phyloP scores from a whole-genome alignment of 2,329 filamentous ascomycete species.

The Alternaria consortialis region DNA sequence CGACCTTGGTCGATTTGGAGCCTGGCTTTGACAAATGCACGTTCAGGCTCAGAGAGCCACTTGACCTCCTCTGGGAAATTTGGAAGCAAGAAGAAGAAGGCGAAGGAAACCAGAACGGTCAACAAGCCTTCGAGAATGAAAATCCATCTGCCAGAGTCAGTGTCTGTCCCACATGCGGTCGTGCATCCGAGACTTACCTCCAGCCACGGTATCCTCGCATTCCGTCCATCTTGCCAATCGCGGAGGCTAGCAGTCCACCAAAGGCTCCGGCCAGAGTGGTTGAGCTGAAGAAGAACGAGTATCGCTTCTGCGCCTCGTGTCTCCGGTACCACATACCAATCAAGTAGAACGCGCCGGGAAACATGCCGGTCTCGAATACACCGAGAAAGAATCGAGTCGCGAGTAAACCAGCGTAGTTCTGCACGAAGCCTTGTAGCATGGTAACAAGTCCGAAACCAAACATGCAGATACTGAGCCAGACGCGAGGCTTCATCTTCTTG shows the following conservation, averaged over 20 bases:
- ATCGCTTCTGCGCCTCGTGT: conserved; percentile 87
- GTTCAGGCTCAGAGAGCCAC: conserved; percentile 59
- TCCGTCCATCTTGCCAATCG: conserved; percentile 87
- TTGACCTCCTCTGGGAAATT: conserved; percentile 61
- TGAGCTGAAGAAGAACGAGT: conserved; percentile 90
- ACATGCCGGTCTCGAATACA: conserved; percentile 63
- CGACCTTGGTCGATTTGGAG: conserved; percentile 59
- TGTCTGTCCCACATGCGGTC: neutral
- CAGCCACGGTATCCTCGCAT: conserved; percentile 74
- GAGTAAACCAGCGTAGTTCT: conserved; percentile 79
- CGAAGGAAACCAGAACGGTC: conserved; percentile 55
- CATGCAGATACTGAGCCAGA: conserved; percentile 79
- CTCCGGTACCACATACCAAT: conserved; percentile 92
- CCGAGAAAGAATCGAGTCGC: conserved; percentile 85
- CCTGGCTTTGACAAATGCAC: conserved; percentile 56
- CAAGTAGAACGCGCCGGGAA: conserved; percentile 68
- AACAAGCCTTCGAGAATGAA: conserved; percentile 73
- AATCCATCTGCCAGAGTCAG: conserved; percentile 64
- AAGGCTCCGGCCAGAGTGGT: conserved; percentile 85
- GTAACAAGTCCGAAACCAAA: conserved; percentile 75
- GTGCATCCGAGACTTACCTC: conserved; percentile 53
- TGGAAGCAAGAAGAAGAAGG: conserved; percentile 59
- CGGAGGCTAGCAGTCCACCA: conserved; percentile 83
- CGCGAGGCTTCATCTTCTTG: conserved; percentile 61
- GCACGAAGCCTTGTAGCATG: conserved; percentile 77